Base-by-base conservation (phyloP, 768 basidiomycete species). In the Naganishia kalamii region DNA sequence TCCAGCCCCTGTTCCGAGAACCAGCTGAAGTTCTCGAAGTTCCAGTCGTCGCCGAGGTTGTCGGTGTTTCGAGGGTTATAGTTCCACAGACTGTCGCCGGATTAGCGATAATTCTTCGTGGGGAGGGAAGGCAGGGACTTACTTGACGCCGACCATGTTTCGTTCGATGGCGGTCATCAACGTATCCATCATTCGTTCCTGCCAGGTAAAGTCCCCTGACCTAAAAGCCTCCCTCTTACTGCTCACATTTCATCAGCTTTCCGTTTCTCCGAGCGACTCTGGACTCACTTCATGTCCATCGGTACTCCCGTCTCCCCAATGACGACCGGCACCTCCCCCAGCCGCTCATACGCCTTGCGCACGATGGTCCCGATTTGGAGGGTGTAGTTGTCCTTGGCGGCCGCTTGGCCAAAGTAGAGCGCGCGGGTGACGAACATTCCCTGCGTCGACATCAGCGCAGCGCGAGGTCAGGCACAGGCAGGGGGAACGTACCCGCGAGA, bases 21-120 rank as follows among this genome's bases (percentile, higher is more conserved):
- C 90, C 90, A 96, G 1, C 90, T 92, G 75, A 99, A 97, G 79
- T 93, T 96, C 78, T 99, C 93, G 60, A 89, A 90, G 71, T 93
- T 94, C 93, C 93, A 96, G 49, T 77, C 75, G 74, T 97, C 93
- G 17, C 94, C 94, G 27, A 77, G 71, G 19, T 77, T 70, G 75
- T 97, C 92, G 41, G 83, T 82, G 78, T 97, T 98, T 59, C 82
- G 80, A 0, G 93, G 88, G 72, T 97, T 96, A 76, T 96, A 97
- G 66, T 89, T 91, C 94, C 94, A 97, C 6, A 97, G 79, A 1
- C 92, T 96, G 70, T 33, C 52, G 27, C 54, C 41, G 25, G 1
- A 51, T 40, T 12, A 11, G 10, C 4, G 19, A 4, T 19, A 32
- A 15, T 13, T 25, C 19, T 8, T 3, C 11, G 35, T 63, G 33